phyloP scores from a whole-genome alignment of 139 green algal species.

The Tetradesmus obliquus region DNA sequence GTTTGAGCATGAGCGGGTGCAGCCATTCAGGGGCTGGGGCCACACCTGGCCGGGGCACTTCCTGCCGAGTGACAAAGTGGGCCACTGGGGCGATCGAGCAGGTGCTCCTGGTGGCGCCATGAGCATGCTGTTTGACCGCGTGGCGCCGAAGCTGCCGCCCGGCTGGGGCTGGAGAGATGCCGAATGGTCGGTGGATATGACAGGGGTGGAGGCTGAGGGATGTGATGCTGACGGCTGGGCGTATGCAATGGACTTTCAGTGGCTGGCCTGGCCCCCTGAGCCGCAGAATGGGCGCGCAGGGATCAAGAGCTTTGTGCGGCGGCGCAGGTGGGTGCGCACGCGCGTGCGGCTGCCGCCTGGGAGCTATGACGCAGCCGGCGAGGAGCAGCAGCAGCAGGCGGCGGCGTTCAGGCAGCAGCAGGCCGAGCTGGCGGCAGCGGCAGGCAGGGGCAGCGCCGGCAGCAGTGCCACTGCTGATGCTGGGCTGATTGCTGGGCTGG shows the following conservation, averaged over 20 bases:
- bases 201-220: constrained; percentile 46
- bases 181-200: constrained; percentile 81
- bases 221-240: constrained; percentile 80
- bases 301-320: constrained; percentile 67
- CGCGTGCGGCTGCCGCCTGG: constrained; percentile 51
- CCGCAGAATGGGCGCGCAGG: constrained; percentile 16
- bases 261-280: constrained; percentile 34
- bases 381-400: constrained; percentile 19
- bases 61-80: constrained; percentile 83
- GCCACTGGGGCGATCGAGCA: constrained; percentile 68
- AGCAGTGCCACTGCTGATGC: background rate
- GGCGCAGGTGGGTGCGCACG: constrained; percentile 71
- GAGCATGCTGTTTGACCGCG: constrained; percentile 69
- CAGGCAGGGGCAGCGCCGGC: background rate
- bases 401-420: constrained; percentile 10
- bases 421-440: background rate
- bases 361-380: background rate
- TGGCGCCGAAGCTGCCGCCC: constrained; percentile 65
- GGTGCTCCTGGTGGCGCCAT: constrained; percentile 57
- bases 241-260: constrained; percentile 85
- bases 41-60: constrained; percentile 91
- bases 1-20: constrained; percentile 91
- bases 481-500: constrained; percentile 14
- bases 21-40: constrained; percentile 89
- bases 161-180: constrained; percentile 75